These are phyloP conservation scores for Citrus trifoliata DNA, from an alignment of 345 rosid species.

Conservation along the genomic window DNA sequence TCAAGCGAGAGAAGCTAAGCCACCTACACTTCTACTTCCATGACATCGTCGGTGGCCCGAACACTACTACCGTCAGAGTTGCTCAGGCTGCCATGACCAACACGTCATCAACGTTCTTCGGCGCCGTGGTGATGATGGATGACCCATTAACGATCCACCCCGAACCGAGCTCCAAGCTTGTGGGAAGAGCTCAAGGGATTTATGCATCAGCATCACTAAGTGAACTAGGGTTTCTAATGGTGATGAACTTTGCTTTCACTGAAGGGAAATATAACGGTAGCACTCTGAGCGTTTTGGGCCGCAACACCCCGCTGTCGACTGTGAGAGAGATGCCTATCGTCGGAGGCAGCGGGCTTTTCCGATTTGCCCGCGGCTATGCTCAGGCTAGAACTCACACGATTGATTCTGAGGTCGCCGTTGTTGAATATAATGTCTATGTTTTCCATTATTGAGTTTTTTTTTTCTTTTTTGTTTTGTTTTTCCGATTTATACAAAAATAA, in stretches of 20 bases:
- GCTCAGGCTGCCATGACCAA: slow-evolving; percentile 31
- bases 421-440: slow-evolving; percentile 42
- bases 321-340: slow-evolving; percentile 60
- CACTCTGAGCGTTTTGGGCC: slow-evolving; percentile 42
- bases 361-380: slow-evolving; percentile 54
- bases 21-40: slow-evolving; percentile 68
- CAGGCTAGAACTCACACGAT: slow-evolving; percentile 35
- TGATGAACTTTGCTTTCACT: slow-evolving; percentile 46
- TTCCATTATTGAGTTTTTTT: slow-evolving; percentile 27
- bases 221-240: slow-evolving; percentile 38
- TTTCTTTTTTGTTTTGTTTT: background rate
- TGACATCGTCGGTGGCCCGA: slow-evolving; percentile 38
- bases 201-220: slow-evolving; percentile 36
- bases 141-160: slow-evolving; percentile 48
- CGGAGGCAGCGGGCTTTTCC: slow-evolving; percentile 62
- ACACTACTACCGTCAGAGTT: slow-evolving; percentile 39
- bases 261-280: slow-evolving; percentile 67
- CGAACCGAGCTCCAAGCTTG: slow-evolving; percentile 34
- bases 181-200: slow-evolving; percentile 60
- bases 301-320: slow-evolving; percentile 29
- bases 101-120: slow-evolving; percentile 31
- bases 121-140: slow-evolving; percentile 44
- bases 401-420: slow-evolving; percentile 26
- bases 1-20: slow-evolving; percentile 32
- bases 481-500: no score